Percentiles rank a stretch among this genome's conserved stretches.
These are phyloP conservation scores for Helotiales sp. DNA, from an alignment of 2,329 filamentous ascomycete genomes.

Conservation along the genomic window DNA sequence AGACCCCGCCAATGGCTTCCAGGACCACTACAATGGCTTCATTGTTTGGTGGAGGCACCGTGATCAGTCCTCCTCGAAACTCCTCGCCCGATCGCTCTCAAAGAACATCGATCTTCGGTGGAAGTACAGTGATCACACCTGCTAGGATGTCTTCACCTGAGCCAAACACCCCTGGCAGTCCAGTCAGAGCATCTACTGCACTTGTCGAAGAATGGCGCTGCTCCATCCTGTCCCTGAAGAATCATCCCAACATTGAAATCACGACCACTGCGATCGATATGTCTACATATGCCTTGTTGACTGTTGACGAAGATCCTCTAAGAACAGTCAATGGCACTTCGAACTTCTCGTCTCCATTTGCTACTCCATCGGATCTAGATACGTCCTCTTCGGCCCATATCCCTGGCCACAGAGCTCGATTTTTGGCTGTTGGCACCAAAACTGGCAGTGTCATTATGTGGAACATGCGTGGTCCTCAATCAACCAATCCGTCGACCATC, in stretches of 20 bases:
- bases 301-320: constrained; percentile 78
- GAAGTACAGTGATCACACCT: constrained; percentile 25
- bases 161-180: constrained; percentile 37
- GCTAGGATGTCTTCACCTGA: constrained; percentile 27
- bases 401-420: constrained; percentile 81
- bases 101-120: constrained; percentile 36
- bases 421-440: constrained; percentile 81
- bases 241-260: constrained; percentile 64
- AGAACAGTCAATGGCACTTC: constrained; percentile 59
- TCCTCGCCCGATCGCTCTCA: constrained; percentile 31
- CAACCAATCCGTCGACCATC: constrained; percentile 56
- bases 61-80: constrained; percentile 34
- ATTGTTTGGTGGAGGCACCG: constrained; percentile 41
- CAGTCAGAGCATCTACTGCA: constrained; percentile 38
- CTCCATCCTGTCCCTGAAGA: constrained; percentile 65
- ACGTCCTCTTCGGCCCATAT: constrained; percentile 59
- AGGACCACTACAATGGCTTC: constrained; percentile 38
- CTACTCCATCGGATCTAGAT: constrained; percentile 35
- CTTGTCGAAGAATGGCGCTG: constrained; percentile 68
- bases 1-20: constrained; percentile 36
- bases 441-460: constrained; percentile 79
- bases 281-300: constrained; percentile 74
- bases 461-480: constrained; percentile 74
- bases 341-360: constrained; percentile 35
- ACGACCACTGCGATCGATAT: constrained; percentile 74